Base-by-base conservation (phyloP, 495 filamentous ascomycete species). In the Amniculicola lignicola region DNA sequence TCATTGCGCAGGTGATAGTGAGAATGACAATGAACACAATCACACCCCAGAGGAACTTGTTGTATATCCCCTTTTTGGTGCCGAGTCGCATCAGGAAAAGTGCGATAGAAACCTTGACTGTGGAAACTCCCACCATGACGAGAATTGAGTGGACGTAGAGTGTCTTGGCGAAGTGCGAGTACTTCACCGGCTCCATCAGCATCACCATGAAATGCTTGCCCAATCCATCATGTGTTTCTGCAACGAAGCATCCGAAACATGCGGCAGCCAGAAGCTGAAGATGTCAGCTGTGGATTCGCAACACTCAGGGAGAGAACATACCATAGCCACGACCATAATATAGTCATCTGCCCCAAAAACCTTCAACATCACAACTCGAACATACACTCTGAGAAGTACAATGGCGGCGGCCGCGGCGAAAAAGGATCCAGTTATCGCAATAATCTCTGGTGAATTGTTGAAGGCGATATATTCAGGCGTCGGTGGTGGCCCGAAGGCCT, bases 281-380 rank as follows among this genome's bases (percentile, higher is more conserved):
- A 2, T 22, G 46, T 40, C 44, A 38, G 48, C 22, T n/a, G n/a
- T n/a, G n/a, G n/a, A n/a, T n/a, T n/a, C n/a, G 25, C 40, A n/a
- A 54, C 19, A 25, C 3, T 11, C n/a, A 25, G 42, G 18, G 33
- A 35, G 19, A 38, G 29, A 45, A 38, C 7, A 36, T 45, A 69
- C 55, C 55, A 62, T 59, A 10, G 68, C 63, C 11, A 62, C 15
- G 19, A 67, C 35, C 66, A 70, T 70, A 1, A 66, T 31, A n/a
- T 53, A 69, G 55, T 70, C 66, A 35, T 70, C 68, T 3, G 55
- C 3, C 2, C 68, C 68, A 42, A 70, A 60, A 29, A 67, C 59
- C 23, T 64, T 69, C 9, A 69, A 54, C 53, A 68, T 68, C 6
- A 25, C n/a, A 5, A 58, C 28, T 15, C 68, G 55, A 21, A 69